These are phyloP conservation scores for Maudiozyma serrabonitensis DNA, from an alignment of 805 yeast genomes.

Conservation along the genomic window DNA sequence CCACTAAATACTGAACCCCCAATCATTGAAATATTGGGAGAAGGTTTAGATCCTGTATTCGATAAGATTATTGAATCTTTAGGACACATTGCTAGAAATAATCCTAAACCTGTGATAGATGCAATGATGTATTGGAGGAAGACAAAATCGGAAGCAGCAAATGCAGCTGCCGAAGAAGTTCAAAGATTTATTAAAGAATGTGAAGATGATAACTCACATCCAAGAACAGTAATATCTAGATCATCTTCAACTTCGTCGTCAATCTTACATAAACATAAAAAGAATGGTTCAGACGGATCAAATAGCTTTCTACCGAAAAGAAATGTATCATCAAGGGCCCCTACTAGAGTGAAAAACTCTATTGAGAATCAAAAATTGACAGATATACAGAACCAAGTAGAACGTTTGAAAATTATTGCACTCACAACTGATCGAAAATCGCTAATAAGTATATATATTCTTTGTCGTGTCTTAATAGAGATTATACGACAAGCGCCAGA, in stretches of 20 bases:
- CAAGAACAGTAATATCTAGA: background rate
- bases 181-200: constrained; percentile 35
- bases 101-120: constrained; percentile 93
- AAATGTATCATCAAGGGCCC: constrained; percentile 40
- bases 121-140: constrained; percentile 98
- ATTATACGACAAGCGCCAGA: constrained; percentile 82
- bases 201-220: constrained; percentile 15
- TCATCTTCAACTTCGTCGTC: constrained; percentile 1
- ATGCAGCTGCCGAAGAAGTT: constrained; percentile 45
- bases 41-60: constrained; percentile 77
- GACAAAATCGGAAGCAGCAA: constrained; percentile 79
- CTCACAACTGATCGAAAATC: constrained; percentile 82
- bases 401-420: constrained; percentile 50
- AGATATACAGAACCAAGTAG: constrained; percentile 30
- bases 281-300: background rate
- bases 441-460: constrained; percentile 72
- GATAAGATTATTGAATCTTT: constrained; percentile 78
- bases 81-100: constrained; percentile 81
- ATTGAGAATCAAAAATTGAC: constrained; percentile 53
- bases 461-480: constrained; percentile 87
- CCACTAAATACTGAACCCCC: constrained; percentile 66
- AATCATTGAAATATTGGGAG: constrained; percentile 65
- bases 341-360: constrained; percentile 14
- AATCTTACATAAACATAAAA: background rate
- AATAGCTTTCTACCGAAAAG: constrained; percentile 34